Evolutionary conservation across 495 filamentous ascomycete species (phyloP).

Genomic region (Podospora sp.): DNA sequence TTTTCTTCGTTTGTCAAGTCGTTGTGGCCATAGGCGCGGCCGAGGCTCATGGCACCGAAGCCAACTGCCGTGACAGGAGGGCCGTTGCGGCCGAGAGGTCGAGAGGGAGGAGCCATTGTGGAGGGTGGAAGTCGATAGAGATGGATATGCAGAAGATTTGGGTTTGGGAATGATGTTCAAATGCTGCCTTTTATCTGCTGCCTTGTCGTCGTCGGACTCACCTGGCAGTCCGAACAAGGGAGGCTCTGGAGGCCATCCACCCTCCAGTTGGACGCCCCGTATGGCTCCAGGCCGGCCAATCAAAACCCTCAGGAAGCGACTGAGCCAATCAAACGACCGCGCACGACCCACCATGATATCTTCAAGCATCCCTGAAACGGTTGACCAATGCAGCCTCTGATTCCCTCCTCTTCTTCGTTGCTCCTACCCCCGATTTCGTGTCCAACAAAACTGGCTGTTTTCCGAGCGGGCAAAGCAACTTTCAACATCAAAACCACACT

Average conservation of each 20-base stretch:
- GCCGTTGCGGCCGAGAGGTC: slow-evolving; percentile 22
- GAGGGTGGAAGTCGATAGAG: background rate
- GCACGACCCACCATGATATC: background rate
- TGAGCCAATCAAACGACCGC: background rate
- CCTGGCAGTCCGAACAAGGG: too few species aligned
- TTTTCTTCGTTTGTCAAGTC: slow-evolving; percentile 2
- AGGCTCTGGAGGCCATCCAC: too few species aligned
- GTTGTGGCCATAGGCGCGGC: slow-evolving; percentile 13
- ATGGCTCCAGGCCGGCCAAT: background rate
- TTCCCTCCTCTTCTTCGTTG: background rate
- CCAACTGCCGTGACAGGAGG: slow-evolving; percentile 22
- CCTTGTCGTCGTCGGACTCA: too few species aligned
- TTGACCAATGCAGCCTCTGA: background rate
- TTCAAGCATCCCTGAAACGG: background rate
- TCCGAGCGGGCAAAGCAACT: slow-evolving; percentile 3
- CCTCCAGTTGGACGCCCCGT: too few species aligned
- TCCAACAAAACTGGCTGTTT: background rate
- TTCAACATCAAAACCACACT: background rate
- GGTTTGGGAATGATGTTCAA: too few species aligned
- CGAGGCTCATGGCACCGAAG: slow-evolving; percentile 25
- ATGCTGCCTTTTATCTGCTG: too few species aligned
- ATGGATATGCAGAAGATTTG: too few species aligned
- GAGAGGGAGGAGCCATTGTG: slow-evolving; percentile 6
- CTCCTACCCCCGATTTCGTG: background rate
- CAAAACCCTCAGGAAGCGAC: background rate